phyloP scores from a whole-genome alignment of 495 filamentous ascomycete genomes.

The Beverwykella pulmonaria region DNA sequence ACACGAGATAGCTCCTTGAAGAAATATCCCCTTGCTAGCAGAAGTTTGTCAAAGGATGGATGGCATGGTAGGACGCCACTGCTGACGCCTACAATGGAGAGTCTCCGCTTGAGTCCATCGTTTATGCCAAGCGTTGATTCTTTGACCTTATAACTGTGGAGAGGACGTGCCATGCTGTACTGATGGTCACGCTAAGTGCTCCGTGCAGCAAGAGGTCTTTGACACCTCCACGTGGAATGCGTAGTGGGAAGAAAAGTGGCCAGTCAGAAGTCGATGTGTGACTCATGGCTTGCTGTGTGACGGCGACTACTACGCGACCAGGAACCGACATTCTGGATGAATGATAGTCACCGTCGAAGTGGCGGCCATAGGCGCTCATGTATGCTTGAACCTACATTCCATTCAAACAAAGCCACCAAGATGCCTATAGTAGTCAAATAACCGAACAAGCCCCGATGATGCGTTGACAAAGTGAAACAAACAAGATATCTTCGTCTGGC shows the following conservation, averaged over 20 bases:
- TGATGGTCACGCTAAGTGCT: not conserved
- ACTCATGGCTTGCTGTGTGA: constrained; percentile 1
- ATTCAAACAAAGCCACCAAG: not conserved
- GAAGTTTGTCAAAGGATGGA: no score
- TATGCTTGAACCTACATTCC: not conserved
- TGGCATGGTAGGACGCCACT: no score
- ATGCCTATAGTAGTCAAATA: no score
- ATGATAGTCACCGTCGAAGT: not conserved
- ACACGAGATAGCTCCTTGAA: not conserved
- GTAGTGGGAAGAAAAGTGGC: no score
- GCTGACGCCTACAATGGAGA: not conserved
- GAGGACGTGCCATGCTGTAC: not conserved
- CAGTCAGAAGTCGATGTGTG: not conserved
- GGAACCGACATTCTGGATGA: constrained; percentile 2
- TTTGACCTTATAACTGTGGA: not conserved
- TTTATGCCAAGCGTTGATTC: not conserved
- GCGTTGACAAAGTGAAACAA: no score
- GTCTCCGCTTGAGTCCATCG: not conserved
- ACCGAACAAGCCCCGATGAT: no score
- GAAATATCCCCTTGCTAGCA: not conserved
- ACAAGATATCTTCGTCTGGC: no score
- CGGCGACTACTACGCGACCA: not conserved
- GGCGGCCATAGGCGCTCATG: not conserved
- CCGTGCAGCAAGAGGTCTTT: not conserved
- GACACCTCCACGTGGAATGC: not conserved